These are phyloP conservation scores for Symbiodinium pilosum DNA, from an alignment of 73 alveolate genomes.

Conservation along the genomic window DNA sequence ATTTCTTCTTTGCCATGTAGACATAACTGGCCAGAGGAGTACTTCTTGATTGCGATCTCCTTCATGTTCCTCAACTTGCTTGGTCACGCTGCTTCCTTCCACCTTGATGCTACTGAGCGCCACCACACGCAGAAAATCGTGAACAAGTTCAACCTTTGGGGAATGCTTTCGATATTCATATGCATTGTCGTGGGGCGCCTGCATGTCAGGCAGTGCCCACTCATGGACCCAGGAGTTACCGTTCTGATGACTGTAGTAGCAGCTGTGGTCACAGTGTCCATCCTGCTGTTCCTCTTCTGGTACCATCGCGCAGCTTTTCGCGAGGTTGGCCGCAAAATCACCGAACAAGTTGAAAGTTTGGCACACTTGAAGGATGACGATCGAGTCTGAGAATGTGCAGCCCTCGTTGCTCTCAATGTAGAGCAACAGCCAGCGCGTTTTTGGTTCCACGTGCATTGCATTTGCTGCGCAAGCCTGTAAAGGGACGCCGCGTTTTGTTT, in stretches of 20 bases:
- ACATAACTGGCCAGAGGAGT: not conserved
- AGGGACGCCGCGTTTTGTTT: no score
- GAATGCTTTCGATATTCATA: conserved; percentile 18
- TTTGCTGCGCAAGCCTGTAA: no score
- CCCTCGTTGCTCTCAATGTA: no score
- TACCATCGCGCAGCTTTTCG: conserved; percentile 61
- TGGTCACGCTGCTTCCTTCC: conserved; percentile 84
- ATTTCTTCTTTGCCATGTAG: not conserved
- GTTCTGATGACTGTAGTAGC: not conserved
- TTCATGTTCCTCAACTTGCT: conserved; percentile 50
- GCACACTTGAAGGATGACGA: not conserved
- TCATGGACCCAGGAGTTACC: conserved; percentile 25
- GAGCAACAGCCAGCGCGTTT: no score
- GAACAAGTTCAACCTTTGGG: conserved; percentile 88
- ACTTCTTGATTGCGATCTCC: conserved; percentile 55
- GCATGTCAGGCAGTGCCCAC: conserved; percentile 48
- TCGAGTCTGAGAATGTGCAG: no score
- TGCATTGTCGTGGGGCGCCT: conserved; percentile 27
- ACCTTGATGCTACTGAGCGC: conserved; percentile 55
- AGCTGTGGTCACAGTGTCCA: not conserved
- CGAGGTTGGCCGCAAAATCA: conserved; percentile 29
- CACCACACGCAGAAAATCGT: conserved; percentile 85
- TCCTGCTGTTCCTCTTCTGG: conserved; percentile 46
- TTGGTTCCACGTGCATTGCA: no score
- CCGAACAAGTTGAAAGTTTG: not conserved